Base-by-base conservation (phyloP, 192 early-diverging fungal species). In the Coemansia sp. region DNA sequence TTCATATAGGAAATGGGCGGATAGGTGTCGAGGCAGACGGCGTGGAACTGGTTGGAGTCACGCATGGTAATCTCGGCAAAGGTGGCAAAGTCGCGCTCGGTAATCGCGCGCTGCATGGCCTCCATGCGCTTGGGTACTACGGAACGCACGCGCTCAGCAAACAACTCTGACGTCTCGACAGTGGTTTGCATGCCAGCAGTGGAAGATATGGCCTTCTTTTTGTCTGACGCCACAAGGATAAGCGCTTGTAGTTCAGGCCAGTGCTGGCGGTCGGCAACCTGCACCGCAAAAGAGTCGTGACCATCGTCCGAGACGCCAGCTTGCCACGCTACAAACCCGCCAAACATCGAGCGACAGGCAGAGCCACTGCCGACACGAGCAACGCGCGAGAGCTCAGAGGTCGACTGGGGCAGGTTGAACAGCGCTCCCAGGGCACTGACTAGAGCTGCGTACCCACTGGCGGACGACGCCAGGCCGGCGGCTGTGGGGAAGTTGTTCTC, bases 401-500 rank as follows among this genome's bases (percentile, higher is more conserved):
- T 74, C 45, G 87, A 79, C 70, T 86, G 75, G n/a, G 87, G 87
- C 65, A 96, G 84, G 41, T 92, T 81, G 66, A 87, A 94, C 60
- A 95, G 81, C 65, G 88, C 64, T 21, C 90, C 85, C 50, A 98
- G 77, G 0, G 93, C 90, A 59, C 89, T 94, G 33, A 95, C 94
- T 57, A 99, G 84, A 67, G 93, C 93, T 31, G 98, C 97, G 41
- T 95, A 96, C 6, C 98, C 98, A 29, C 93, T 93, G 13, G 98
- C 98, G 9, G 94, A 95, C 50, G 97, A 98, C 8, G 98, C 98
- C 33, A 99, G 85, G 8, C 98, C 98, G 1, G 98, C 98, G 27
- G 98, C 98, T 6, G 98, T 99, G 19, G 98, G 98, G 84, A 99
- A 99, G 85, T 98, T 99, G 89, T 99, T 99, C 67, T 91, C 93